These are phyloP conservation scores for Kuraishia hungarica DNA, from an alignment of 805 yeast genomes.

Conservation along the genomic window DNA sequence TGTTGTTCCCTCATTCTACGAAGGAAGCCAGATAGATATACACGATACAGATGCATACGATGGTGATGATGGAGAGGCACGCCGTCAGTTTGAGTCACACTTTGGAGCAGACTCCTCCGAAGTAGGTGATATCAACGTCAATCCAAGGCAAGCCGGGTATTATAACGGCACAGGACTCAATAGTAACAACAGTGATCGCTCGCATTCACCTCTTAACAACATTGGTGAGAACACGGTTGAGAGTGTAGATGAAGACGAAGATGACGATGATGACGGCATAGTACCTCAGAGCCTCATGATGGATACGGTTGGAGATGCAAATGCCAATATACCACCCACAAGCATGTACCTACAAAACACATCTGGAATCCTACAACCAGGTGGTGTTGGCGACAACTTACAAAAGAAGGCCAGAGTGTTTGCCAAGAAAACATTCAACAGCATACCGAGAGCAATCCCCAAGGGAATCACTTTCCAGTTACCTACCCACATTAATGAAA, in stretches of 20 bases:
- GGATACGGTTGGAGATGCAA: not conserved
- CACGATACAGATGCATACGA: conserved; percentile 8
- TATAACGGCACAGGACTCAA: not conserved
- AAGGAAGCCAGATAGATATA: conserved; percentile 5
- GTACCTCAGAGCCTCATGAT: conserved; percentile 5
- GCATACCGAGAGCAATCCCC: conserved; percentile 4
- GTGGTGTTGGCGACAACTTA: not conserved
- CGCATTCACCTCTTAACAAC: not conserved
- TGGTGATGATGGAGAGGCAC: conserved; percentile 6
- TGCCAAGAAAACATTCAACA: conserved; percentile 2
- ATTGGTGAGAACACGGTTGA: not conserved
- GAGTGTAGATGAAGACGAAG: conserved; percentile 1
- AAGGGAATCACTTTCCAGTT: conserved; percentile 5
- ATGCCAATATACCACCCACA: not conserved
- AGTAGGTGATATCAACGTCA: not conserved
- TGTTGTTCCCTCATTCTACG: conserved; percentile 1
- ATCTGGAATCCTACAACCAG: not conserved
- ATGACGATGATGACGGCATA: not conserved
- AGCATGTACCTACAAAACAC: not conserved
- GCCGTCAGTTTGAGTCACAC: conserved; percentile 8
- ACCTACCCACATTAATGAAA: not conserved
- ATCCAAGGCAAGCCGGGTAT: not conserved
- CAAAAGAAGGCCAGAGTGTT: not conserved
- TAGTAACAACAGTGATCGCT: not conserved
- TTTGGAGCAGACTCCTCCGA: not conserved